These are phyloP conservation scores for Asclepias syriaca DNA, from an alignment of 257 asterid species.

Conservation along the genomic window DNA sequence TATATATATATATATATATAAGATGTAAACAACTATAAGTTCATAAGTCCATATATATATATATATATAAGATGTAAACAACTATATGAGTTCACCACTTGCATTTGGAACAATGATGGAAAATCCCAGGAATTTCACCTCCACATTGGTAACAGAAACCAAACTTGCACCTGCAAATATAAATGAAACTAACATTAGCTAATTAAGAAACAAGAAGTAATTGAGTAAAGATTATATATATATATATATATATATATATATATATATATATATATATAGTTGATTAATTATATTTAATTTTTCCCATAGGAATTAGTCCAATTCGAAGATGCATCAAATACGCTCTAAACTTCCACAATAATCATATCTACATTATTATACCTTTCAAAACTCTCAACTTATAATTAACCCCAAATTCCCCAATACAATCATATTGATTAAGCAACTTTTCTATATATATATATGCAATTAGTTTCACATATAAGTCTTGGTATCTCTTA, in stretches of 20 bases:
- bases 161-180: conserved; percentile 47
- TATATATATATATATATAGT: no score
- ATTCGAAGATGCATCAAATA: background rate
- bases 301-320: no score
- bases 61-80: no score
- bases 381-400: background rate
- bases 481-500: no score
- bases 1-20: no score
- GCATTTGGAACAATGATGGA: conserved; percentile 23
- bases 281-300: no score
- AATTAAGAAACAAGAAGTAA: no score
- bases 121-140: conserved; percentile 11
- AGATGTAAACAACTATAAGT: background rate
- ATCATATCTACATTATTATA: background rate
- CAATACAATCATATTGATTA: background rate
- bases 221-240: no score
- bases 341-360: background rate
- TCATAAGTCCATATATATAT: background rate
- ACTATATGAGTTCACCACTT: conserved; percentile 6
- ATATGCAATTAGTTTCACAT: background rate
- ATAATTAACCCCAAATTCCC: background rate
- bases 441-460: background rate
- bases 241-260: no score
- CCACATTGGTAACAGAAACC: conserved; percentile 69
- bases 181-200: background rate